Evolutionary conservation across 352 stramenopile species (phyloP), one percentile per base, ranked within the genome.

Genomic region (Peronospora farinosa): DNA sequence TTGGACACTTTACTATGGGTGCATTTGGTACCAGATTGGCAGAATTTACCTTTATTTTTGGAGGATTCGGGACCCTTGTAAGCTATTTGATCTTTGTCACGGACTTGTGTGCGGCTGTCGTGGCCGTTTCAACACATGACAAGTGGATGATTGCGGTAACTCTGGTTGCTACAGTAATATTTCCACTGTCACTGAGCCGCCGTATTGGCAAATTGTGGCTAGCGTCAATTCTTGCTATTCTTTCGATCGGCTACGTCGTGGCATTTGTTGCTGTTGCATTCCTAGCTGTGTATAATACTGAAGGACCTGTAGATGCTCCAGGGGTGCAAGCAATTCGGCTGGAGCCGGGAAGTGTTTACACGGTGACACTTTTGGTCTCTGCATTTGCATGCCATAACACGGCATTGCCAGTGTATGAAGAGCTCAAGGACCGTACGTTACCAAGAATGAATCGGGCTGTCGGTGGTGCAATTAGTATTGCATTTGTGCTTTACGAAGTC

Each of bases 51-150:
- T 89, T 89, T 61, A 89, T 89, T 48, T 87, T 89, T 42, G 78
- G 78, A n/a, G 78, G 78, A 15, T 90, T 90, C 19, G 78, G 78
- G 21, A 88, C 78, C 25, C 70, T 90, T 21, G 75, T 86, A 57
- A 87, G 76, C 56, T 90, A 90, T 48, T 75, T 87, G 39, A 81
- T 90, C 51, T 90, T 90, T 51, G 78, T 84, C 57, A 90, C 76
- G 2, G 78, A 87, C 51, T 68, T 90, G 37, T 72, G 80, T 25
- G 69, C 62, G 12, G 66, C 71, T 1, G 73, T 85, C 7, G 47
- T 77, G 19, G 30, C 49, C 13, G 55, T 89, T 5, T 47, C 47
- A 11, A 41, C 51, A 3, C 42, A 42, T 9, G 28, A 74, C 57
- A 86, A 84, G 60, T 82, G 72, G 66, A 63, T 79, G 33, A 68